A percentile compares a stretch with the other conserved stretches of the same genome.
Conservation (phyloP, 2,329 filamentous ascomycete genomes). For the Fusarium succisae region DNA sequence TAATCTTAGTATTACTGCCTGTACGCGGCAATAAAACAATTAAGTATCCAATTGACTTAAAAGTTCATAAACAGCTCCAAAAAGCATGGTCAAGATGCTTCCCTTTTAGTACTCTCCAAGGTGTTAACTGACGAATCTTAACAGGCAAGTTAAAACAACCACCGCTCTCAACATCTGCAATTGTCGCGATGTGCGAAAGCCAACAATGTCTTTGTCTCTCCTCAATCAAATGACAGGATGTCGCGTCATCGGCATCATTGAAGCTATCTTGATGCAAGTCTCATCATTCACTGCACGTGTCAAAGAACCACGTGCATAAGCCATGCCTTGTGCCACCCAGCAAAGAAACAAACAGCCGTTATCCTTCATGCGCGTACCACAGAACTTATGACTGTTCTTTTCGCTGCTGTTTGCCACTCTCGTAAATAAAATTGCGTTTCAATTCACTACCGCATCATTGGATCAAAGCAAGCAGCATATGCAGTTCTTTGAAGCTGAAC, state of each 20-base stretch:
- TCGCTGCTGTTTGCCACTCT: not conserved
- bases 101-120: not conserved
- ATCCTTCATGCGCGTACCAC: not conserved
- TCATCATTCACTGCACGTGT: not conserved
- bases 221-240: too few relatives aligned
- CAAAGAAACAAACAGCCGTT: not conserved
- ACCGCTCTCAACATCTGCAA: not conserved
- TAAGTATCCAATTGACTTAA: too few relatives aligned
- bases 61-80: too few relatives aligned
- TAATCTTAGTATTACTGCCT: too few relatives aligned
- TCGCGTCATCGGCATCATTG: rapidly evolving
- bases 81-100: not conserved
- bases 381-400: not conserved
- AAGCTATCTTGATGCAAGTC: not conserved
- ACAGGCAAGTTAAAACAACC: too few relatives aligned
- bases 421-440: rapidly evolving
- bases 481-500: not conserved
- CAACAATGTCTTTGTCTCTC: rapidly evolving
- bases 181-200: rapidly evolving
- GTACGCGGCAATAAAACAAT: too few relatives aligned
- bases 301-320: not conserved
- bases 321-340: not conserved
- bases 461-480: not conserved
- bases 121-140: not conserved
- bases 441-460: rapidly evolving